These are phyloP conservation scores for Calonectria hawksworthii DNA, from an alignment of 2,329 filamentous ascomycete species.

Conservation along the genomic window DNA sequence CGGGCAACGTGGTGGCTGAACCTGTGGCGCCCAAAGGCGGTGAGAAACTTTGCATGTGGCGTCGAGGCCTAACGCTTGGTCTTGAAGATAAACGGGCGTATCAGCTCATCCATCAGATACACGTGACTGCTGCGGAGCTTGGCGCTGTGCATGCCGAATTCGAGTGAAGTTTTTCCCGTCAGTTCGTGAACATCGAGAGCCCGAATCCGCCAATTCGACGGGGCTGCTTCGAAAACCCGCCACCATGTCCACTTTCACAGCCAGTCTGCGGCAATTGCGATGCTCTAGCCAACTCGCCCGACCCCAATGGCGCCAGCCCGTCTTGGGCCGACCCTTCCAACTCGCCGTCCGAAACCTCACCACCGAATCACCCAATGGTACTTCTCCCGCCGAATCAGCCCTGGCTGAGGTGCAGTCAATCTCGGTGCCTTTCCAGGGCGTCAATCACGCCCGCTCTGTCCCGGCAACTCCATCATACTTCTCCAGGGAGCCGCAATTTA, in stretches of 20 bases:
- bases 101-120: conserved; percentile 30
- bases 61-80: not conserved
- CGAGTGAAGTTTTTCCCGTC: conserved; percentile 45
- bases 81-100: not conserved
- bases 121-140: conserved; percentile 43
- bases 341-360: conserved; percentile 46
- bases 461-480: conserved; percentile 96
- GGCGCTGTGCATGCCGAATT: conserved; percentile 32
- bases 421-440: conserved; percentile 48
- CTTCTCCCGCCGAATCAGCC: conserved; percentile 29
- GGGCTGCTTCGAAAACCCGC: conserved; percentile 40
- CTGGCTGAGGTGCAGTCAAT: conserved; percentile 39
- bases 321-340: conserved; percentile 42
- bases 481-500: conserved; percentile 86
- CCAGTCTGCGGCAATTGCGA: conserved; percentile 53
- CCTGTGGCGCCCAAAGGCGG: conserved; percentile 35
- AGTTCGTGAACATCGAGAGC: conserved; percentile 38
- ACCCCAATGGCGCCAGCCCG: conserved; percentile 48
- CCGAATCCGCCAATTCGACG: conserved; percentile 42
- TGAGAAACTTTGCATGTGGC: conserved; percentile 32
- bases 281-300: conserved; percentile 49
- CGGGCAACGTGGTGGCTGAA: conserved; percentile 32
- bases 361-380: conserved; percentile 38
- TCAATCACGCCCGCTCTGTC: conserved; percentile 77
- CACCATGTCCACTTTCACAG: conserved; percentile 53